These are phyloP conservation scores for Microcera coccophila DNA, from an alignment of 2,329 filamentous ascomycete genomes.

Conservation along the genomic window DNA sequence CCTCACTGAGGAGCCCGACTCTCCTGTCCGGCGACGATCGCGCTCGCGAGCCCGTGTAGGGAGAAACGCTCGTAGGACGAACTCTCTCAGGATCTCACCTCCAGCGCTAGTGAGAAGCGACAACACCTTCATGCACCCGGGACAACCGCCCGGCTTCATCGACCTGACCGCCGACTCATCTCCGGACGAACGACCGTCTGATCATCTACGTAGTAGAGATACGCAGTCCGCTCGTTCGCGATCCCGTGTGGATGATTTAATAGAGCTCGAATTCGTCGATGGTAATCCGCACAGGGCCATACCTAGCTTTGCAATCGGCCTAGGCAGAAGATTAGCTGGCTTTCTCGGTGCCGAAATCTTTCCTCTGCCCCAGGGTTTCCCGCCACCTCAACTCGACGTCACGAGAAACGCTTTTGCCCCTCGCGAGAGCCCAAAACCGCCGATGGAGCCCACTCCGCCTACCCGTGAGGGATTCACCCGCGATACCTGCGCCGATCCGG, in stretches of 20 bases:
- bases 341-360: slow-evolving; percentile 24
- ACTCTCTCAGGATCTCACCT: slow-evolving; percentile 38
- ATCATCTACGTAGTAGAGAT: background rate
- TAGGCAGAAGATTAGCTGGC: slow-evolving; percentile 25
- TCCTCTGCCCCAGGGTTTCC: slow-evolving; percentile 13
- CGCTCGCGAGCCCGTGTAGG: slow-evolving; percentile 8
- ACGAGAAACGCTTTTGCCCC: slow-evolving; percentile 31
- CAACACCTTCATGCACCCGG: slow-evolving; percentile 37
- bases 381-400: slow-evolving; percentile 24
- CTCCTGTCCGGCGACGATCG: slow-evolving; percentile 35
- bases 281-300: slow-evolving; percentile 11
- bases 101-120: slow-evolving; percentile 44
- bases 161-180: slow-evolving; percentile 50
- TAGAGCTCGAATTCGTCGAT: slow-evolving; percentile 25
- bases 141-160: slow-evolving; percentile 37
- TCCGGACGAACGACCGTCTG: slow-evolving; percentile 26
- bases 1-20: slow-evolving; percentile 49
- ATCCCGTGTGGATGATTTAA: slow-evolving; percentile 20
- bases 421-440: slow-evolving; percentile 39
- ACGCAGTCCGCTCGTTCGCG: slow-evolving; percentile 19
- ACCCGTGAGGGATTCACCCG: slow-evolving; percentile 76
- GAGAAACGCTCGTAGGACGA: slow-evolving; percentile 41
- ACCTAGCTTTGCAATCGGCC: slow-evolving; percentile 19
- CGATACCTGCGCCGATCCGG: slow-evolving; percentile 46
- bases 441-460: slow-evolving; percentile 59